A percentile compares a stretch with the other conserved stretches of the same genome.
Conservation (phyloP, 345 rosid genomes). For the Jatropha curcas region DNA sequence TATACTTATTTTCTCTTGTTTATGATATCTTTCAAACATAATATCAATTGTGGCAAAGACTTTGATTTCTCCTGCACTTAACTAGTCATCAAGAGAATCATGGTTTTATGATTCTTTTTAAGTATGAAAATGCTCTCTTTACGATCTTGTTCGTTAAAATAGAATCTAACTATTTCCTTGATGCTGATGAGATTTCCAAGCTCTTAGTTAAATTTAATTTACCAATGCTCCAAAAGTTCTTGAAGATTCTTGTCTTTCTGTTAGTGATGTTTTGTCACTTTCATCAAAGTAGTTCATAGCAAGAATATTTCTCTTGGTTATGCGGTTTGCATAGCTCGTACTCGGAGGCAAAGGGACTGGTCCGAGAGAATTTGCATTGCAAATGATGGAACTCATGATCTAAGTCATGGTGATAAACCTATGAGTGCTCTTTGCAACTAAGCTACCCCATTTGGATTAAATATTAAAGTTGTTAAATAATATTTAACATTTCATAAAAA, state of each 20-base stretch:
- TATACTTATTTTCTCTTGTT: not conserved
- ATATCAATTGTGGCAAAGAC: not conserved
- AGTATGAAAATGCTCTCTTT: not conserved
- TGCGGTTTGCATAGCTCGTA: too few relatives aligned
- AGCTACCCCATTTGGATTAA: too few relatives aligned
- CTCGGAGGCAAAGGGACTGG: too few relatives aligned
- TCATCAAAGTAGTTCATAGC: not conserved
- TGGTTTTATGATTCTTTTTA: constrained; percentile 21
- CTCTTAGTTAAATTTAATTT: not conserved
- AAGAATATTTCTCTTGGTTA: not conserved
- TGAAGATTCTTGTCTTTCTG: constrained; percentile 9
- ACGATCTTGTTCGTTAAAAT: not conserved
- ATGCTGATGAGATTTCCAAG: not conserved
- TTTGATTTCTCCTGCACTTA: not conserved
- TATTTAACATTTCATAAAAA: too few relatives aligned
- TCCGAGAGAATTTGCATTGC: too few relatives aligned
- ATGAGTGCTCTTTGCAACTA: too few relatives aligned
- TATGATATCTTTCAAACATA: not conserved
- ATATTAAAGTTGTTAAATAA: too few relatives aligned
- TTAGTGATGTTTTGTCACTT: not conserved
- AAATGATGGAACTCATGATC: too few relatives aligned
- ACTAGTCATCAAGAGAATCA: constrained; percentile 20
- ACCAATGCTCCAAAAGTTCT: not conserved
- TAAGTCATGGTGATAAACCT: too few relatives aligned
- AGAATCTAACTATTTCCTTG: constrained; percentile 6